Base-by-base conservation (phyloP, 2,329 filamentous ascomycete species). In the Colletotrichum sp. region DNA sequence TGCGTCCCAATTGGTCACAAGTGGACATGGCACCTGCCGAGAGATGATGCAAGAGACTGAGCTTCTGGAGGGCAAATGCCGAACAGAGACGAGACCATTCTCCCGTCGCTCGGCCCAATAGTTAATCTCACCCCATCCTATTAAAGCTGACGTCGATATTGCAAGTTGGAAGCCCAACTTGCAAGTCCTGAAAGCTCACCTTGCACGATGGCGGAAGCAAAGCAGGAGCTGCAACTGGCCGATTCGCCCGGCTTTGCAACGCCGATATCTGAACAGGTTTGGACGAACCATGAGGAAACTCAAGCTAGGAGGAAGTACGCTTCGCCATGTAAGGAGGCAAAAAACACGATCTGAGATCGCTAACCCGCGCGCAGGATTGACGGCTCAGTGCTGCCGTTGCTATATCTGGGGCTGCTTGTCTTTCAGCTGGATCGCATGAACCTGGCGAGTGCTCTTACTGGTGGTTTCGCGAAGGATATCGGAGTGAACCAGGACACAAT, bases 381-480 rank as follows among this genome's bases (percentile, higher is more conserved):
- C 74, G 80, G 81, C 9, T 85, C 85, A 1, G 87, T 91, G 1
- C 82, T 91, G 1, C 85, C 87, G 0, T 81, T 90, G 0, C 83
- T 91, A 1, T 85, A 88, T 43, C 81, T 90, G 1, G 88, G 88
- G 1, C 82, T 90, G 4, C 82, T 90, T 1, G 87, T 87, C 34
- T 89, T 90, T 74, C 88, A 90, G 77, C 80, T 90, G 0, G 89
- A 90, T 74, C 86, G 89, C 43, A 90, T 88, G 83, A 90, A 90
- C 68, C 82, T 90, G 4, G 87, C 87, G 16, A 89, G 87, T 75
- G 88, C 88, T 9, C 80, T 90, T 0, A 90, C 88, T 0, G 87
- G 84, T 9, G 87, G 86, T 1, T 88, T 90, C 59, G 85, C 86
- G 1, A 80, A 81, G 5, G 83, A 86, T 52, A 87, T 89, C 34